phyloP scores from a whole-genome alignment of 257 asterid genomes.

The Solanum clarkiae region DNA sequence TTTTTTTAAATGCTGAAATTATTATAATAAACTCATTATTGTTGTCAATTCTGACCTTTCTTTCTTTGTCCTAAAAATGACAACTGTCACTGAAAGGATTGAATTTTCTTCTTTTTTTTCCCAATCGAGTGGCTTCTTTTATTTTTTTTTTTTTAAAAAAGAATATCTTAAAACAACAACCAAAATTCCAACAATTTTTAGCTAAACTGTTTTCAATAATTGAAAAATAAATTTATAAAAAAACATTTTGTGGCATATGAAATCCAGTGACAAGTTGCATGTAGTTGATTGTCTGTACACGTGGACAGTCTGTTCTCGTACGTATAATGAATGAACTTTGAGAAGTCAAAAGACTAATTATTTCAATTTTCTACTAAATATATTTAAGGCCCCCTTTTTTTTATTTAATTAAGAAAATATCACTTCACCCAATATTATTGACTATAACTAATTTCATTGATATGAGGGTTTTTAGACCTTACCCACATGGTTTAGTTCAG shows the following conservation, averaged over 20 bases:
- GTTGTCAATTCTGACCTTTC: neutral
- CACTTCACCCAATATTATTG: neutral
- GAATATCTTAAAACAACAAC: neutral
- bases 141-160: neutral
- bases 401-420: neutral
- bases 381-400: neutral
- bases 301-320: conserved; percentile 38
- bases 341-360: neutral
- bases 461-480: neutral
- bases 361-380: neutral
- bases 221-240: neutral
- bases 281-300: conserved; percentile 21
- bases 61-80: conserved; percentile 7
- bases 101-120: neutral
- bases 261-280: conserved; percentile 10
- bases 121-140: neutral
- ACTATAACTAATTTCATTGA: neutral
- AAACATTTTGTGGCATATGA: neutral
- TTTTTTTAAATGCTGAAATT: too few species aligned
- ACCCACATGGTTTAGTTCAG: neutral
- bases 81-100: conserved; percentile 24
- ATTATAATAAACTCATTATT: neutral
- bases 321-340: neutral
- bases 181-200: neutral
- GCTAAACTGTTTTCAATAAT: neutral